Conservation (phyloP, 495 filamentous ascomycete genomes). For the Podospora pseudocomata region DNA sequence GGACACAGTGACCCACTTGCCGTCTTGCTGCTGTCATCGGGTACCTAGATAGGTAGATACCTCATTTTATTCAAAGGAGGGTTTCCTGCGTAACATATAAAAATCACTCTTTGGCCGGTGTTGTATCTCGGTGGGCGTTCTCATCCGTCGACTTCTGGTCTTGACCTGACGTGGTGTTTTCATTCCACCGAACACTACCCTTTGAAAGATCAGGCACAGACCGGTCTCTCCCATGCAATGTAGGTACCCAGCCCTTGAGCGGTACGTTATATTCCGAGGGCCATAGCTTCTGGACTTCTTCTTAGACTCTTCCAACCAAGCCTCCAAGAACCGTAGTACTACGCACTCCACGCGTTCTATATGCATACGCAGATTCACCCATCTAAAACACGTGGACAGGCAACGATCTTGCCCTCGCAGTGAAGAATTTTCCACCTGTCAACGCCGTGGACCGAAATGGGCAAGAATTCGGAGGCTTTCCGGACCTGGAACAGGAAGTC, state of each 20-base stretch:
- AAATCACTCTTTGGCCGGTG: too few species aligned
- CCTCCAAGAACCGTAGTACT: not conserved
- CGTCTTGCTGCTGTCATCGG: not conserved
- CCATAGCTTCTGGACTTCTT: not conserved
- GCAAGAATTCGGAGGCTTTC: not conserved
- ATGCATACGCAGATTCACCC: not conserved
- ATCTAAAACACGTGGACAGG: not conserved
- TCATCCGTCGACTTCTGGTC: too few species aligned
- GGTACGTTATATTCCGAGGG: not conserved
- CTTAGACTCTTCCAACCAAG: not conserved
- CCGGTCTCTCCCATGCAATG: too few species aligned
- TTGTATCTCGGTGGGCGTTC: too few species aligned
- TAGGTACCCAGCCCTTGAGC: not conserved
- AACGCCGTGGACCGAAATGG: not conserved
- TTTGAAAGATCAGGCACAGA: too few species aligned
- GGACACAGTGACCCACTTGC: not conserved
- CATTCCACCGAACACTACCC: too few species aligned
- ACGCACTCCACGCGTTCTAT: not conserved
- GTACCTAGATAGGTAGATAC: not conserved
- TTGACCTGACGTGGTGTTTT: too few species aligned
- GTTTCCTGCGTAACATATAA: too few species aligned
- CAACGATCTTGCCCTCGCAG: not conserved
- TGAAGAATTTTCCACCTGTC: not conserved
- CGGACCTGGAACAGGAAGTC: constrained; percentile 4
- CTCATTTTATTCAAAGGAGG: too few species aligned